These are phyloP conservation scores for Fomitopsis serialis DNA, from an alignment of 768 basidiomycete species.

Conservation along the genomic window DNA sequence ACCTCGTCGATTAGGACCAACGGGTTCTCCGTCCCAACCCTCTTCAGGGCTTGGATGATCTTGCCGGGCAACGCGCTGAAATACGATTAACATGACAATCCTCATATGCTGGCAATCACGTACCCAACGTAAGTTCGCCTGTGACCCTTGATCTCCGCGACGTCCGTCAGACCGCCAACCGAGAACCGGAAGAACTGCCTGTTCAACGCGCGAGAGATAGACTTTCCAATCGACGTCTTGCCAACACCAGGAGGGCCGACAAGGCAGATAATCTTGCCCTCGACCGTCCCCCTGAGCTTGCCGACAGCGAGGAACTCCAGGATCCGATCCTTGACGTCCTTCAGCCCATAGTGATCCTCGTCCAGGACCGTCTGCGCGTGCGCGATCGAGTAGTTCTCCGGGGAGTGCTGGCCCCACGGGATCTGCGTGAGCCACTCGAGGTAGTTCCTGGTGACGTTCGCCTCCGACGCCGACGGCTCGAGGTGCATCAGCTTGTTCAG, in stretches of 20 bases:
- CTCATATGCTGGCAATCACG: conserved; percentile 19
- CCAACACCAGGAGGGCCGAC: conserved; percentile 97
- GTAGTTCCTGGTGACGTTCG: conserved; percentile 92
- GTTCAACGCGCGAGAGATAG: conserved; percentile 85
- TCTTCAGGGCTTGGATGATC: conserved; percentile 90
- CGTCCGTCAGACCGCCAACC: conserved; percentile 94
- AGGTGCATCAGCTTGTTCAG: conserved; percentile 83
- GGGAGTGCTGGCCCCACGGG: conserved; percentile 94
- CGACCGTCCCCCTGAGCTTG: conserved; percentile 87
- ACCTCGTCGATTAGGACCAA: conserved; percentile 94
- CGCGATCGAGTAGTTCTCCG: conserved; percentile 85
- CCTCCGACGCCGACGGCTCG: conserved; percentile 88
- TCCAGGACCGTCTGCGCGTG: conserved; percentile 84
- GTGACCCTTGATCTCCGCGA: conserved; percentile 99
- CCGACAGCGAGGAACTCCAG: conserved; percentile 95
- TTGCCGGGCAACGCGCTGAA: conserved; percentile 84
- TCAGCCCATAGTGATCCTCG: conserved; percentile 91
- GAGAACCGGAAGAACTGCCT: conserved; percentile 96
- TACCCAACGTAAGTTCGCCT: conserved; percentile 94
- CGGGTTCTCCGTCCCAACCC: conserved; percentile 91
- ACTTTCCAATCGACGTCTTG: conserved; percentile 95
- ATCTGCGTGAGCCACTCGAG: conserved; percentile 93
- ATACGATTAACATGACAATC: neutral
- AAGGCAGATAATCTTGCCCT: conserved; percentile 97
- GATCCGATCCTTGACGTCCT: conserved; percentile 90